Conservation (phyloP, 371 early-diverging fungal species). For the Haplosporangium sp. region DNA sequence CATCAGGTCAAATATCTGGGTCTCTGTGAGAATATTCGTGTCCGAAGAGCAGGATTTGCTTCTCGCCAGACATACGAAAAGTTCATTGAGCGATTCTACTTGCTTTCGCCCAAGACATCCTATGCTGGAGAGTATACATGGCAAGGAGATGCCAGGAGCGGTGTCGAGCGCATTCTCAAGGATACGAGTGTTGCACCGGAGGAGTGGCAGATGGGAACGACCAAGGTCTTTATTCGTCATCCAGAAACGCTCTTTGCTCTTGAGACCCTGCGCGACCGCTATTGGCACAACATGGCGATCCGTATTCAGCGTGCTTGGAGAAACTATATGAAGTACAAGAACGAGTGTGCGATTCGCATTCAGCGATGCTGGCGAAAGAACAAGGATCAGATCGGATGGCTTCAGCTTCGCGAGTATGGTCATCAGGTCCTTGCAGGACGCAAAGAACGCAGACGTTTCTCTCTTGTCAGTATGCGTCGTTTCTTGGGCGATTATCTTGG, state of each 20-base stretch:
- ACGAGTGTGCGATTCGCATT: slow-evolving; percentile 80
- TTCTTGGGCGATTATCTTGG: slow-evolving; percentile 94
- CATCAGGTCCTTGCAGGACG: slow-evolving; percentile 89
- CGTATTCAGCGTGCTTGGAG: slow-evolving; percentile 95
- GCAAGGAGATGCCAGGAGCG: slow-evolving; percentile 82
- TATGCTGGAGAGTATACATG: slow-evolving; percentile 91
- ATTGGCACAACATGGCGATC: slow-evolving; percentile 96
- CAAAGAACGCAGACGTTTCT: slow-evolving; percentile 93
- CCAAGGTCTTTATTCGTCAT: slow-evolving; percentile 94
- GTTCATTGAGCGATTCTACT: slow-evolving; percentile 86
- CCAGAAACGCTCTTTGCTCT: slow-evolving; percentile 96
- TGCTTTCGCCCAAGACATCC: slow-evolving; percentile 81
- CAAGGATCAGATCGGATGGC: slow-evolving; percentile 90
- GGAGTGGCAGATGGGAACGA: slow-evolving; percentile 96
- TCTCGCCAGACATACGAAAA: slow-evolving; percentile 93
- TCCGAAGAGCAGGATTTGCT: slow-evolving; percentile 96
- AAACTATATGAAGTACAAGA: slow-evolving; percentile 77
- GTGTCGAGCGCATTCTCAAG: slow-evolving; percentile 82
- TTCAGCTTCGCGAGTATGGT: slow-evolving; percentile 93
- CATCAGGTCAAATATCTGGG: slow-evolving; percentile 98
- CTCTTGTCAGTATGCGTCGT: slow-evolving; percentile 84
- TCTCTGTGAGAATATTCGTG: slow-evolving; percentile 96
- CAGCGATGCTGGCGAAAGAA: slow-evolving; percentile 89
- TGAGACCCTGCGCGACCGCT: slow-evolving; percentile 92
- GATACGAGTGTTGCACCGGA: slow-evolving; percentile 86